These are phyloP conservation scores for Neurospora sp. DNA, from an alignment of 495 filamentous ascomycete species.

Conservation along the genomic window DNA sequence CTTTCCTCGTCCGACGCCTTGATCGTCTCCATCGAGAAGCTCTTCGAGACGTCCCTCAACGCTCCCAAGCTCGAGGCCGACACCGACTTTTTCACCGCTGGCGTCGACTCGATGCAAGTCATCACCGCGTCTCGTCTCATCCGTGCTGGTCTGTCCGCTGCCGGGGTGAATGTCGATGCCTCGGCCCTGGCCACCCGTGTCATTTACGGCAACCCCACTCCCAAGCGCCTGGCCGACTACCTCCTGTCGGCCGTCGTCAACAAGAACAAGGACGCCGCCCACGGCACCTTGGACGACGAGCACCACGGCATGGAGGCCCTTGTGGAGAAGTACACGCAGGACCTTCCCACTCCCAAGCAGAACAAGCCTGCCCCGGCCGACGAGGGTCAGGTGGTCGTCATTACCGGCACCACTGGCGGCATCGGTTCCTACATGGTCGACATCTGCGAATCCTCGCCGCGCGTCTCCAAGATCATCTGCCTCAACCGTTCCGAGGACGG, in stretches of 20 bases:
- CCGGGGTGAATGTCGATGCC: constrained; percentile 18
- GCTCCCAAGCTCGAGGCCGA: constrained; percentile 23
- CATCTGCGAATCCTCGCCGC: constrained; percentile 23
- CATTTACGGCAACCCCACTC: constrained; percentile 32
- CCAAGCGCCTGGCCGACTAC: constrained; percentile 24
- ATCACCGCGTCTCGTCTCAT: constrained; percentile 30
- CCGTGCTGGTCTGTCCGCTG: constrained; percentile 19
- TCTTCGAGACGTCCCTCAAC: constrained; percentile 23
- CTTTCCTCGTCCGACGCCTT: constrained; percentile 21
- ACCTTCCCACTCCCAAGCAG: constrained; percentile 16
- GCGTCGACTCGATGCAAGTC: constrained; percentile 46
- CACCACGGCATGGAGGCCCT: constrained; percentile 23
- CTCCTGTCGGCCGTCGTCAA: constrained; percentile 11
- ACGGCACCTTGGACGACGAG: constrained; percentile 12
- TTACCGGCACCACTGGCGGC: constrained; percentile 52
- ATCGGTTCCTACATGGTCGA: constrained; percentile 49
- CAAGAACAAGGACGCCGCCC: constrained; percentile 7
- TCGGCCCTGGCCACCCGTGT: constrained; percentile 24
- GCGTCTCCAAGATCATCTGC: constrained; percentile 42
- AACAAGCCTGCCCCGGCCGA: constrained; percentile 25
- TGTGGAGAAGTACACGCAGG: constrained; percentile 28
- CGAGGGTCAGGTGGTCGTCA: constrained; percentile 34
- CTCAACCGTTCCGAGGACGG: constrained; percentile 43
- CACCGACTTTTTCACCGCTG: constrained; percentile 33
- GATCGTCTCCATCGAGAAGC: constrained; percentile 21